phyloP scores from a whole-genome alignment of 176 grass and related monocot genomes.

The Carex littledalei region DNA sequence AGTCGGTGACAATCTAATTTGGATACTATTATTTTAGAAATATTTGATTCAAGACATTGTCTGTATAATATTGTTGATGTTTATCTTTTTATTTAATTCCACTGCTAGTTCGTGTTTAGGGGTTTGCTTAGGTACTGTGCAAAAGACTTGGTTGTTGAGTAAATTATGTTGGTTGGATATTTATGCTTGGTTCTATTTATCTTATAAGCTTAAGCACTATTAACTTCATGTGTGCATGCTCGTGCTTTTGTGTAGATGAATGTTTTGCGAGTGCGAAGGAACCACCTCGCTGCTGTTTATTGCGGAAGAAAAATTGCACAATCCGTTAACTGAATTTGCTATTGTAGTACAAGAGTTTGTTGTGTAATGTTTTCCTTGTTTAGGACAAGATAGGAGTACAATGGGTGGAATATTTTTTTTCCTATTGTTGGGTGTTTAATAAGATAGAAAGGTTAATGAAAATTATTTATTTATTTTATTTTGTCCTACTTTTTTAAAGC shows the following conservation, averaged over 20 bases:
- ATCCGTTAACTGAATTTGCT: not conserved
- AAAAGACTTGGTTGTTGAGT: constrained; percentile 9
- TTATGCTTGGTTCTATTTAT: not conserved
- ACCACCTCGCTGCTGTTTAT: not conserved
- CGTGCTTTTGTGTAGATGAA: too few relatives aligned
- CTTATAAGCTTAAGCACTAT: not conserved
- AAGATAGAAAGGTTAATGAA: too few relatives aligned
- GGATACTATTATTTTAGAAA: constrained; percentile 16
- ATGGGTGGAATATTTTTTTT: not conserved
- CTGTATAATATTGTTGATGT: constrained; percentile 20
- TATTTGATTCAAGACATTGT: constrained; percentile 2
- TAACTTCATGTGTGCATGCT: not conserved
- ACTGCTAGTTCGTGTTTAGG: constrained; percentile 11
- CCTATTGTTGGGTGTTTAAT: not conserved
- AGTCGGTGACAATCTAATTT: not conserved
- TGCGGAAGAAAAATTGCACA: not conserved
- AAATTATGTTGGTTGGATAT: not conserved
- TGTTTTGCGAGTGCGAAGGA: not conserved
- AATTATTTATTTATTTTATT: too few relatives aligned
- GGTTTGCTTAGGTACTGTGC: not conserved
- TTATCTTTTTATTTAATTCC: not conserved
- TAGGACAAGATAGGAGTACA: not conserved
- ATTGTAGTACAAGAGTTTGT: not conserved
- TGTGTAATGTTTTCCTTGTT: not conserved
- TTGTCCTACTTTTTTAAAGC: too few relatives aligned